Conservation (phyloP, 176 grass and related monocot genomes). For the Aegilops longissima region DNA sequence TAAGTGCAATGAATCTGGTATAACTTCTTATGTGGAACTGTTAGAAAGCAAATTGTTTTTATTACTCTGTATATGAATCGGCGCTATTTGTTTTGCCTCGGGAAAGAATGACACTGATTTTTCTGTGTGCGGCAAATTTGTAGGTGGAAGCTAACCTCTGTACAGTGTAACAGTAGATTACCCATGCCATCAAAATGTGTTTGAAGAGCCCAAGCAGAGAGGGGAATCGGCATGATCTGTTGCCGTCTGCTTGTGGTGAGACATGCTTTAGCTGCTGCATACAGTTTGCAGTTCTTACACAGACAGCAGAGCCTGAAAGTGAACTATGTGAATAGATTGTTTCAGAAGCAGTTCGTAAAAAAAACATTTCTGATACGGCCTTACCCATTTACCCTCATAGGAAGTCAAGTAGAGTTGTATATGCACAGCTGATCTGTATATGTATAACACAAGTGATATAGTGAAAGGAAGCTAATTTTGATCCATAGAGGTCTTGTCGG, state of each 20-base stretch:
- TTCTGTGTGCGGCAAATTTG: not conserved
- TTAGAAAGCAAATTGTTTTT: not conserved
- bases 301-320: not conserved
- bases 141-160: slow-evolving; percentile 43
- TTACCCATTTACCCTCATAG: slow-evolving; percentile 22
- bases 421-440: slow-evolving; percentile 16
- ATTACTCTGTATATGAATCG: not conserved
- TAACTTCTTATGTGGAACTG: not conserved
- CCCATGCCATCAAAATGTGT: not conserved
- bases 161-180: slow-evolving; percentile 20
- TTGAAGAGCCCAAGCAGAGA: slow-evolving; percentile 26
- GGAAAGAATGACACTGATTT: slow-evolving; percentile 3
- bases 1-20: not conserved
- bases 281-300: slow-evolving; percentile 5
- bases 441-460: not conserved
- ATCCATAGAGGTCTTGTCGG: not conserved
- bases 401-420: slow-evolving; percentile 23
- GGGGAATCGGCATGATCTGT: not conserved
- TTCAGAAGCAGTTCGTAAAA: not conserved
- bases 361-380: not conserved
- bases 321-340: slow-evolving; percentile 41
- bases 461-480: slow-evolving; percentile 26
- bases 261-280: not conserved
- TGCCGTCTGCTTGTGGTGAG: not conserved
- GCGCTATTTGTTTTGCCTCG: not conserved